Base-by-base conservation (phyloP, 2,329 filamentous ascomycete species). In the Alternaria rosae region DNA sequence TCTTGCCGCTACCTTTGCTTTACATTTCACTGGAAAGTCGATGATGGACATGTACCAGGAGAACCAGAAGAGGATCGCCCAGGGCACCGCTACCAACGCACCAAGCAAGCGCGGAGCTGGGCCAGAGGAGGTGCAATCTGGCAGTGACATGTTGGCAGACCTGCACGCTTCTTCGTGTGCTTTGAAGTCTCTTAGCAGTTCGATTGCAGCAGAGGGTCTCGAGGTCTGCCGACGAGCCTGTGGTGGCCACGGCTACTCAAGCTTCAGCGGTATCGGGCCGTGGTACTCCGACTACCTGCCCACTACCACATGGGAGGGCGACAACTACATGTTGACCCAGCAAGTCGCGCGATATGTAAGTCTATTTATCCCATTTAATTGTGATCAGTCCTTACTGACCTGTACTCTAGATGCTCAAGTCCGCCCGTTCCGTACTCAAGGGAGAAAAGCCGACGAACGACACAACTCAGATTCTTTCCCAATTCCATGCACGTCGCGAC, bases 271-370 rank as follows among this genome's bases (percentile, higher is more conserved):
- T n/a, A 92, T 94, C 68, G 91, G 90, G 2, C 81, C 86, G 17
- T 91, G 87, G 85, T 93, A 92, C 71, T 85, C 90, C 26, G 91
- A 93, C 76, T 92, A 93, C 75, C 83, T 93, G 1, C 90, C 91
- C 15, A 91, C 87, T 0, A 81, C 83, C 5, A 92, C 90, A 10
- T 92, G 89, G 88, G 91, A 93, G 76, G 91, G 91, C 45, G 91
- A 92, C 81, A 92, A 92, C 82, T 93, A 91, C 82, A 92, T 93
- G 91, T 83, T 93, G 61, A 92, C 90, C 10, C 91, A 93, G 78
- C 91, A 93, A 80, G 91, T 93, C 3, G 89, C 89, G 3, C 86
- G 90, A 60, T 93, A 93, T 72, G 82, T 86, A 80, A 78, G 83
- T 79, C 13, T 47, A 15, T 38, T 20, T 42, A 13, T 6, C 13